A percentile compares a stretch with the other conserved stretches of the same genome.
Evolutionary conservation across 208 protist genomes (phyloP).

Genomic region (Crithidia sp.): DNA sequence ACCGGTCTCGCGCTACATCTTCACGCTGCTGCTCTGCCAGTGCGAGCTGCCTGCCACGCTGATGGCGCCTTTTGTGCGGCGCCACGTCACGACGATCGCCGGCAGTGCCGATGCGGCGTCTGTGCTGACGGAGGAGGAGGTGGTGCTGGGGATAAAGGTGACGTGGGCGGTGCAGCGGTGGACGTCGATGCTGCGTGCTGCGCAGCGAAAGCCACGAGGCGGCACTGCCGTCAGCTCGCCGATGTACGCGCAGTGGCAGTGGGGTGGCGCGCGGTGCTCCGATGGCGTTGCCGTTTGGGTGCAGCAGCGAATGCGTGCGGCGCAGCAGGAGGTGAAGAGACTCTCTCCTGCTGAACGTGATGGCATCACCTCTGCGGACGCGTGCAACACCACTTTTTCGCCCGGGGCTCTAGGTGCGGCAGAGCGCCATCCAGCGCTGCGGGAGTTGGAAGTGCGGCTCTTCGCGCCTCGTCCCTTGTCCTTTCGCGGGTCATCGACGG

Average conservation of each 20-base stretch:
- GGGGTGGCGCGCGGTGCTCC: not conserved
- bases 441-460: slow-evolving; percentile 19
- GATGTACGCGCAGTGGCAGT: slow-evolving; percentile 9
- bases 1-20: slow-evolving; percentile 44
- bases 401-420: not conserved
- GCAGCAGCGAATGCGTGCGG: not conserved
- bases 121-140: slow-evolving; percentile 22
- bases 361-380: not conserved
- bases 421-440: not conserved
- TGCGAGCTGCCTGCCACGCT: slow-evolving; percentile 24
- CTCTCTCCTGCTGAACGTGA: not conserved
- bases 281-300: slow-evolving; percentile 2
- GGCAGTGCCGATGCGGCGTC: not conserved
- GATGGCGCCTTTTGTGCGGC: slow-evolving; percentile 25
- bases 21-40: slow-evolving; percentile 50
- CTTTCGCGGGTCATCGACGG: slow-evolving; percentile 35
- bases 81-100: slow-evolving; percentile 4
- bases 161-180: slow-evolving; percentile 47
- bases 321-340: not conserved
- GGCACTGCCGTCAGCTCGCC: not conserved
- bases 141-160: slow-evolving; percentile 39
- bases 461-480: slow-evolving; percentile 24
- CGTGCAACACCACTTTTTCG: not conserved
- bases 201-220: not conserved
- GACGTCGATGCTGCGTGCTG: slow-evolving; percentile 11